Evolutionary conservation across 2,329 filamentous ascomycete species (phyloP), one percentile per base, ranked within the genome.

Genomic region (Parastagonospora nodorum): DNA sequence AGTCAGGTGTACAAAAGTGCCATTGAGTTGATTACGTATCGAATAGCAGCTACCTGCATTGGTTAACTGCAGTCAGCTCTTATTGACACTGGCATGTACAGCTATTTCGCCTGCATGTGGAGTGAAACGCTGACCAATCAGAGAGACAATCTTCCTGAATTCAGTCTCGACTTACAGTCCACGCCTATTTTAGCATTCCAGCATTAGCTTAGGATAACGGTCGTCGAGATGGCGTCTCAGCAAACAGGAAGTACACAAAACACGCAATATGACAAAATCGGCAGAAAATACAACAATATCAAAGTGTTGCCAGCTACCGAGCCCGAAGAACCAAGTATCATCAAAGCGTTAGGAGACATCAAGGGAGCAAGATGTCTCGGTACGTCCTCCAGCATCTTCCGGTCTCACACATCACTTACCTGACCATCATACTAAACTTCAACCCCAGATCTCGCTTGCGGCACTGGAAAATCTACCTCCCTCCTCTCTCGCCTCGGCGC

Each of bases 261-360:
- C 24, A 68, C 57, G 16, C 67, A 70, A 47, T 70, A 70, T 40
- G 66, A 70, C 45, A 37, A 55, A 33, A 70, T 68, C 39, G 66
- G 67, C 2, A 56, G 47, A 9, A 54, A 51, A n/a, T 68, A 70
- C 42, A 57, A 64, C 32, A 39, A 37, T 12, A 66, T 68, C 50
- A 63, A 66, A 37, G 50, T 50, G 6, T 44, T 68, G 28, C 60
- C 63, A 11, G 56, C 53, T 6, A 52, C 55, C 14, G 49, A 67
- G 45, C 57, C 64, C 0, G 66, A 70, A 45, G 39, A 46, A 45
- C 64, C 60, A 8, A 58, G 50, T 40, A 57, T 66, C 5, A 35
- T 60, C 3, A 49, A 49, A 14, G 64, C 55, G 8, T 42, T 70
- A 39, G 64, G 64, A 1, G 45, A 60, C 42, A 48, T 67, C 7